A percentile compares a stretch with the other conserved stretches of the same genome.
Conservation (phyloP, 305 asterid species). For the Solanum hybrid region DNA sequence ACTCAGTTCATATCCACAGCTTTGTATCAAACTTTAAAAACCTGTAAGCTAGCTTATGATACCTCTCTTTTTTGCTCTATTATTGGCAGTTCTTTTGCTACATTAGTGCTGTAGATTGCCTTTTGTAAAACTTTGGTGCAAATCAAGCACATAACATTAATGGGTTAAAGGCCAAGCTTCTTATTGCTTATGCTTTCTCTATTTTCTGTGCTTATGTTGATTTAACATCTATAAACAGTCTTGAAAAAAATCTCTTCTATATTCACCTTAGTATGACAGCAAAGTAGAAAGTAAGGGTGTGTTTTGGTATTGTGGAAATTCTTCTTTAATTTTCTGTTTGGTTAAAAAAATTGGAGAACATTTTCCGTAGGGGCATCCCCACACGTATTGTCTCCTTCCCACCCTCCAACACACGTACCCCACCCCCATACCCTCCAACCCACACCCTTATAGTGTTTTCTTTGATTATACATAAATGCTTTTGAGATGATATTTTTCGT, state of each 20-base stretch:
- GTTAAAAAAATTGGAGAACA: not conserved
- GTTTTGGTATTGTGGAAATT: not conserved
- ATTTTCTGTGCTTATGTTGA: not conserved
- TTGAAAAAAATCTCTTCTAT: not conserved
- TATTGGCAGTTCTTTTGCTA: not conserved
- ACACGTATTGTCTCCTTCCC: not conserved
- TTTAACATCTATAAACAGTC: not conserved
- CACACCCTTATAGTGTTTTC: not conserved
- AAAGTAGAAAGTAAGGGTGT: not conserved
- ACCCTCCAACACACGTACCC: not conserved
- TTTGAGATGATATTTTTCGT: not conserved
- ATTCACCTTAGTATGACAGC: not conserved
- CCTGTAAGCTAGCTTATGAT: not conserved
- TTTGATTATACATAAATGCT: not conserved
- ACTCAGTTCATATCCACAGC: not conserved
- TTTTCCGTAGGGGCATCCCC: not conserved
- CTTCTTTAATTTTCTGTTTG: not conserved
- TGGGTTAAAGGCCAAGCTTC: not conserved
- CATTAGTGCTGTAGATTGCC: not conserved
- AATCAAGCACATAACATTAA: not conserved
- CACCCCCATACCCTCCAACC: not conserved
- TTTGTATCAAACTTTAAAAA: not conserved
- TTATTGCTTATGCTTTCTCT: not conserved
- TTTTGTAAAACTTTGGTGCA: not conserved
- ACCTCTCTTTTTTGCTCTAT: not conserved